Evolutionary conservation across 148 eudicot species (phyloP), one percentile per base, ranked within the genome.

Genomic region (Simmondsia chinensis): DNA sequence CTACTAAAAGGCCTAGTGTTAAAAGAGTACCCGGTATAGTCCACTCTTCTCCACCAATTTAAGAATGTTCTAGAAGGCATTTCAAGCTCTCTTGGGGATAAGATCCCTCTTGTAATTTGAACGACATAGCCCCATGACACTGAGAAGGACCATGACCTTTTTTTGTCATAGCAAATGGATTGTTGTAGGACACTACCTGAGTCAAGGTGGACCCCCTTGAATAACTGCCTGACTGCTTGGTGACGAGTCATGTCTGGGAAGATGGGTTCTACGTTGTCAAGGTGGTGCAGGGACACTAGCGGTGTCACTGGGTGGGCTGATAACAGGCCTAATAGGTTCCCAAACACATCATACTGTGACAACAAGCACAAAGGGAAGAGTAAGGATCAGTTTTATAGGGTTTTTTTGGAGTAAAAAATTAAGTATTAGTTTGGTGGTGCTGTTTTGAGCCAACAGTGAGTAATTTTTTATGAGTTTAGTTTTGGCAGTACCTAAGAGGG

Each of bases 341-440:
- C 74, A 39, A 57, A 58, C 16, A 69, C 69, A 39, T 69, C 74
- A 48, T 69, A 69, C 74, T 69, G 73, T n/a, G n/a, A n/a, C n/a
- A n/a, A n/a, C n/a, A n/a, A n/a, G n/a, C n/a, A n/a, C n/a, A n/a
- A n/a, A n/a, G n/a, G n/a, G n/a, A n/a, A n/a, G n/a, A n/a, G n/a
- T n/a, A n/a, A n/a, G n/a, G n/a, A n/a, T n/a, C n/a, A n/a, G n/a
- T n/a, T n/a, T n/a, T n/a, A n/a, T n/a, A n/a, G n/a, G n/a, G n/a
- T n/a, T n/a, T n/a, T n/a, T n/a, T n/a, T n/a, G n/a, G n/a, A n/a
- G n/a, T n/a, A n/a, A n/a, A n/a, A n/a, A n/a, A n/a, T n/a, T n/a
- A n/a, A n/a, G n/a, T n/a, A n/a, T n/a, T n/a, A n/a, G n/a, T n/a
- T n/a, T n/a, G n/a, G n/a, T n/a, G n/a, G n/a, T n/a, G n/a, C n/a